Conservation (phyloP, 1,284 basidiomycete genomes). For the Fomitopsis betulina region DNA sequence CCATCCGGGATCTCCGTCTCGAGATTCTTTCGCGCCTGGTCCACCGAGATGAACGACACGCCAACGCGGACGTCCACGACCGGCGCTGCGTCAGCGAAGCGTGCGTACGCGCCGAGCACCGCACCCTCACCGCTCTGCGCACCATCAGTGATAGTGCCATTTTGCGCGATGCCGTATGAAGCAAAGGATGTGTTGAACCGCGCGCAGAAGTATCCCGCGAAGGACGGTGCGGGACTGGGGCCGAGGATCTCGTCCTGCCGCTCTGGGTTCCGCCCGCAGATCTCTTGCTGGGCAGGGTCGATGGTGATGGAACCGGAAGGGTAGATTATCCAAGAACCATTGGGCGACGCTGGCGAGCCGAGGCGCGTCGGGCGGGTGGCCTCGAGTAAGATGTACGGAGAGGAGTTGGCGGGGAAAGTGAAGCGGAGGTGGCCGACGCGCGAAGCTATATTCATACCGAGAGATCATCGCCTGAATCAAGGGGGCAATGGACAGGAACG, state of each 20-base stretch:
- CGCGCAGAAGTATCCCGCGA: constrained; percentile 75
- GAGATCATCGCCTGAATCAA: neutral
- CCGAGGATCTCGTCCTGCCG: constrained; percentile 72
- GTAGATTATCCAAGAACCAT: constrained; percentile 41
- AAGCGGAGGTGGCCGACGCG: constrained; percentile 77
- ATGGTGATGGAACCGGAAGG: constrained; percentile 58
- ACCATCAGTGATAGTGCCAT: constrained; percentile 34
- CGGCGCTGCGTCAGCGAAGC: constrained; percentile 36
- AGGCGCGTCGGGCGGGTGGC: constrained; percentile 61
- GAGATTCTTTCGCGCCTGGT: constrained; percentile 65
- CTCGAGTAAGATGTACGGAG: constrained; percentile 68
- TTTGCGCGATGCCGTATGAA: constrained; percentile 46
- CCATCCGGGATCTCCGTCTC: constrained; percentile 62
- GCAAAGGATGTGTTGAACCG: constrained; percentile 55
- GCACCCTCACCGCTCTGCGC: constrained; percentile 32
- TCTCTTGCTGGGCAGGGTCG: constrained; percentile 42
- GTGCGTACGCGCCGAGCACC: constrained; percentile 54
- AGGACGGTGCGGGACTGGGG: constrained; percentile 46
- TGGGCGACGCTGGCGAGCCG: constrained; percentile 54
- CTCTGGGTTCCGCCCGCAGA: constrained; percentile 70
- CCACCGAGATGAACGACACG: constrained; percentile 75
- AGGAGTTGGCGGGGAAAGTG: constrained; percentile 43
- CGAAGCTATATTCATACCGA: constrained; percentile 46
- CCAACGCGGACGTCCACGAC: constrained; percentile 63
- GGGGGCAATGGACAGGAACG: constrained; percentile 21